Evolutionary conservation across 192 early-diverging fungal genomes (phyloP), one percentile per base, ranked within the genome.

Genomic region (Coemansia furcata): DNA sequence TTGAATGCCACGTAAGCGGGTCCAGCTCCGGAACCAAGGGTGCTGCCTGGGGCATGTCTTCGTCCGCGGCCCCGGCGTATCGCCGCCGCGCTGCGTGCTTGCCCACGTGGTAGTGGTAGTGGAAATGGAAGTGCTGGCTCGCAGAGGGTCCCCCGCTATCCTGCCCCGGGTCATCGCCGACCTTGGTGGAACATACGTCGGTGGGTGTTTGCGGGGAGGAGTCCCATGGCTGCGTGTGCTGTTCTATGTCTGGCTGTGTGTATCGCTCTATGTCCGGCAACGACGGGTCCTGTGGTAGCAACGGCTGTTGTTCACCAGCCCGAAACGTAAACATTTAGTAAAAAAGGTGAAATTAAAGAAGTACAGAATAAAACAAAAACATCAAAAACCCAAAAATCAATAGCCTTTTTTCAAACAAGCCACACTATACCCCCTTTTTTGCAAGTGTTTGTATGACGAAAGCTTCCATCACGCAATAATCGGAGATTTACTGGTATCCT

Each of bases 1-100:
- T 52, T 61, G 67, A 70, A 63, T 72, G 67, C 76, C 76, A 78
- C 1, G 77, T 74, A 19, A 74, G 54, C 30, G 77, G 77, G 23
- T 74, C 68, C 19, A 52, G 63, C 43, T 63, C 66, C 30, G 52
- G 50, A 3, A 39, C 60, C 14, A 43, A 21, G 40, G 35, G 9
- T 12, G 38, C 61, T 26, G 57, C 21, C 39, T 40, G 39, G 6
- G 17, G 17, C 6, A 23, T 39, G 29, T 9, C 63, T 10, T 32
- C 23, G n/a, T 57, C 8, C 10, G 15, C 35, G 11, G 4, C 37
- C 21, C 5, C n/a, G 29, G 15, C 11, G 42, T 67, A 49, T 29
- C 60, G 72, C 29, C 66, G 65, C 32, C 72, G 66, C 1, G 50
- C 59, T 36, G 63, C 55, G 30, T 65, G 43, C 21, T 37, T 52